Evolutionary conservation across 2,329 filamentous ascomycete species (phyloP).

Genomic region (Leptographium galeiforme): DNA sequence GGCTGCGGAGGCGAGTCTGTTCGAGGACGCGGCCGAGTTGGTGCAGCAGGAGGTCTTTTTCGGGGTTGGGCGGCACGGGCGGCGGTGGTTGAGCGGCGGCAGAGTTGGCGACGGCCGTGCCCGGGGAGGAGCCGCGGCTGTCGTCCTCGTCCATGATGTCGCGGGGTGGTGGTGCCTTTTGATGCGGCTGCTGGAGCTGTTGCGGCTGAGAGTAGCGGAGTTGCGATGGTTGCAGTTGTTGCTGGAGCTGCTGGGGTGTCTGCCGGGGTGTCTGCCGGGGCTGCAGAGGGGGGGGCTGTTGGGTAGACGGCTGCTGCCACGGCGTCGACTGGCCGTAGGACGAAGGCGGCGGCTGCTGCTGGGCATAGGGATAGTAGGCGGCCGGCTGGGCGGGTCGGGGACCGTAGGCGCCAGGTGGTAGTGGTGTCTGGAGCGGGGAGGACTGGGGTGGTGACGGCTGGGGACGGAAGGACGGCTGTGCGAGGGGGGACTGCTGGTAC

Average conservation of each 20-base stretch:
- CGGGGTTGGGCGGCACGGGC: slow-evolving; percentile 86
- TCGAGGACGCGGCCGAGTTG: slow-evolving; percentile 61
- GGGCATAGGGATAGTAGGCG: slow-evolving; percentile 5
- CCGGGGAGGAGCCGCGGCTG: slow-evolving; percentile 13
- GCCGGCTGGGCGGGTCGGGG: slow-evolving; percentile 2
- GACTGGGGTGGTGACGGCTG: not conserved
- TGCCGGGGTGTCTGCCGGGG: slow-evolving; percentile 19
- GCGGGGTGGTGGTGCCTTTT: slow-evolving; percentile 29
- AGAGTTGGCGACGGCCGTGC: not conserved
- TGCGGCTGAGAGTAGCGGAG: slow-evolving; percentile 12
- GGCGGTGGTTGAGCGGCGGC: slow-evolving; percentile 41
- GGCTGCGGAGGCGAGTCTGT: slow-evolving; percentile 53
- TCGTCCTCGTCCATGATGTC: slow-evolving; percentile 43
- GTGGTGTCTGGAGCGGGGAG: not conserved
- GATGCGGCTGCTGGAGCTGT: slow-evolving; percentile 18
- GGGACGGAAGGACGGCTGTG: not conserved
- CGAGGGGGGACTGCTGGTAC: slow-evolving; percentile 12
- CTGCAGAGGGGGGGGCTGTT: not conserved
- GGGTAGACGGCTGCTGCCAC: slow-evolving; percentile 6
- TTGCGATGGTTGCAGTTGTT: slow-evolving; percentile 12
- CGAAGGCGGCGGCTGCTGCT: slow-evolving; percentile 11
- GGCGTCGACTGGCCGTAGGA: not conserved
- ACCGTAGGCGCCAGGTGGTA: not conserved
- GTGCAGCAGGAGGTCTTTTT: slow-evolving; percentile 76
- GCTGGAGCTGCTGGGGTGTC: slow-evolving; percentile 13